These are phyloP conservation scores for Lactarius tabidus DNA, from an alignment of 768 basidiomycete species.

Conservation along the genomic window DNA sequence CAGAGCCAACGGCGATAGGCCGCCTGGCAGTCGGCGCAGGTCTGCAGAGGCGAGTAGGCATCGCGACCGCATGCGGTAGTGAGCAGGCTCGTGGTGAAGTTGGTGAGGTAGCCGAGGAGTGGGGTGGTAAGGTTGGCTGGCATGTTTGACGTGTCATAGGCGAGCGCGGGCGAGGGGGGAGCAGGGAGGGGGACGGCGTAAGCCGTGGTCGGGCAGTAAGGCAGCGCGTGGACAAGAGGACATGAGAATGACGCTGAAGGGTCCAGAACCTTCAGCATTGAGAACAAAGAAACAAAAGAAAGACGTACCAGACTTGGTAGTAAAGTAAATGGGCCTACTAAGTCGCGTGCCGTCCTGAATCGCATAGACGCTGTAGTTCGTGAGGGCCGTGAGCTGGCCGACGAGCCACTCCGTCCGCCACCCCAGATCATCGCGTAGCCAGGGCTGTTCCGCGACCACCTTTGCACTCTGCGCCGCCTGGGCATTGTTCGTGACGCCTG, in stretches of 20 bases:
- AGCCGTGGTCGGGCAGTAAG: conserved; percentile 67
- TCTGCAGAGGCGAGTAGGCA: conserved; percentile 70
- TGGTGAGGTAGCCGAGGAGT: conserved; percentile 56
- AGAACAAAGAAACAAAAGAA: not conserved
- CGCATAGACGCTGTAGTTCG: conserved; percentile 78
- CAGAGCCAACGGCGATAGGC: conserved; percentile 81
- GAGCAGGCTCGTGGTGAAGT: conserved; percentile 69
- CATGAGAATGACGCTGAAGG: conserved; percentile 60
- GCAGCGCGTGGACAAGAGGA: conserved; percentile 62
- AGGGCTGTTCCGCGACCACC: conserved; percentile 44
- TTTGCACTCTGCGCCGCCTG: conserved; percentile 18
- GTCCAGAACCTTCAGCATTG: not conserved
- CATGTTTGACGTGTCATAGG: conserved; percentile 50
- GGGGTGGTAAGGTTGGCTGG: conserved; percentile 46
- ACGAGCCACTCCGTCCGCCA: conserved; percentile 70
- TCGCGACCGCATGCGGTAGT: conserved; percentile 80
- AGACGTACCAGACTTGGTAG: conserved; percentile 56
- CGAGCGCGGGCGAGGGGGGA: conserved; percentile 39
- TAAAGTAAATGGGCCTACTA: conserved; percentile 64
- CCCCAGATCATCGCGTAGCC: conserved; percentile 54
- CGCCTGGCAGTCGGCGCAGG: conserved; percentile 69
- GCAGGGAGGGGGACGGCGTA: conserved; percentile 66
- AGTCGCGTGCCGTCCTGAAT: conserved; percentile 53
- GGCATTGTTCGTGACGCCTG: conserved; percentile 26
- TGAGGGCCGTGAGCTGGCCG: conserved; percentile 51